These are phyloP conservation scores for Endocalyx cinctus DNA, from an alignment of 2,329 filamentous ascomycete genomes.

Conservation along the genomic window DNA sequence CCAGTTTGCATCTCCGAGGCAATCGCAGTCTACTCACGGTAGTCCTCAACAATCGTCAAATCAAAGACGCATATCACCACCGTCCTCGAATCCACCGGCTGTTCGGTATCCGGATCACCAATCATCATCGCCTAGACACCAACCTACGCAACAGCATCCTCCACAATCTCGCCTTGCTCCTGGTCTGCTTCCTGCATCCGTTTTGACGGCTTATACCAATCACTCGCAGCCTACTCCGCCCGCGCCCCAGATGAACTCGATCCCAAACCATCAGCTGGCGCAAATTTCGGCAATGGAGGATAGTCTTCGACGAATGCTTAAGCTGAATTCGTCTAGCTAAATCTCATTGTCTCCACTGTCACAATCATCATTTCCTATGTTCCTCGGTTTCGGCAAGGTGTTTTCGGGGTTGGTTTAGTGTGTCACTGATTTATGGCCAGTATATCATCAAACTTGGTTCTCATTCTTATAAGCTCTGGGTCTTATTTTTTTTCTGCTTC, in stretches of 20 bases:
- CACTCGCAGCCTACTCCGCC: not conserved
- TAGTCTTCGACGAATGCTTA: slow-evolving; percentile 49
- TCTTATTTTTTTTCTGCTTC: too few relatives aligned
- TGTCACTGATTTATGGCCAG: slow-evolving; percentile 4
- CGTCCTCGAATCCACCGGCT: not conserved
- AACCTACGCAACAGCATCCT: slow-evolving; percentile 1
- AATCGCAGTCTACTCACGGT: slow-evolving; percentile 6
- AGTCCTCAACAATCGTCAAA: slow-evolving; percentile 8
- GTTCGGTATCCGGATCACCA: not conserved
- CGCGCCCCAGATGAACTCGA: slow-evolving; percentile 5
- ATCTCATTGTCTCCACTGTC: slow-evolving; percentile 3
- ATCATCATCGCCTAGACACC: not conserved
- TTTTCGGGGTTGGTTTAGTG: slow-evolving; percentile 13
- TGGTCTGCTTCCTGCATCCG: slow-evolving; percentile 23
- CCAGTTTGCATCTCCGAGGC: slow-evolving; percentile 17
- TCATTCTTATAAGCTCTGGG: slow-evolving; percentile 3
- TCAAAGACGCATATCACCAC: slow-evolving; percentile 6
- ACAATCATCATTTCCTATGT: slow-evolving; percentile 5
- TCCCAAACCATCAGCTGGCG: slow-evolving; percentile 20
- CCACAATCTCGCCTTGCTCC: slow-evolving; percentile 13
- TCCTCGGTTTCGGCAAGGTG: slow-evolving; percentile 10
- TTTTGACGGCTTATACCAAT: slow-evolving; percentile 8
- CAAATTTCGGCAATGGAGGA: slow-evolving; percentile 49
- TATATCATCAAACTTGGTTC: slow-evolving; percentile 10
- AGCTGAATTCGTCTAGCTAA: slow-evolving; percentile 25